These are phyloP conservation scores for Breviolum minutum DNA, from an alignment of 73 alveolate species.

Conservation along the genomic window DNA sequence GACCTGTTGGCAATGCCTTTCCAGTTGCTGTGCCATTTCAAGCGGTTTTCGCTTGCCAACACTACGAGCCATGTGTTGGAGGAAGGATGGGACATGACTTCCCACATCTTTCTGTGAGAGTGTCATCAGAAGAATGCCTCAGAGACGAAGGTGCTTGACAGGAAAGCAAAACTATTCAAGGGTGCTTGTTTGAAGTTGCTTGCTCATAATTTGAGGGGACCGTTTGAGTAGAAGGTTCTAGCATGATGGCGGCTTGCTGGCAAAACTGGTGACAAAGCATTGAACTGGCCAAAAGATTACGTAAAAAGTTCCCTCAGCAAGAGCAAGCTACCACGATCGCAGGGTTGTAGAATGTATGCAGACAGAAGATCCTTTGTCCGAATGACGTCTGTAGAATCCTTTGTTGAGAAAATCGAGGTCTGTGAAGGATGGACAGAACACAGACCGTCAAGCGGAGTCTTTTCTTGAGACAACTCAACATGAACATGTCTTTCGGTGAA, in stretches of 20 bases:
- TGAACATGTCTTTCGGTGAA: too few species aligned
- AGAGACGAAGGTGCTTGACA: neutral
- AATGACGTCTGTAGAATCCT: neutral
- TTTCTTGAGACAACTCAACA: too few species aligned
- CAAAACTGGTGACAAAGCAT: too few species aligned
- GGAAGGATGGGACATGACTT: conserved; percentile 12
- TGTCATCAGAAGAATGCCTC: conserved; percentile 1
- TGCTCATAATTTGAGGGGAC: too few species aligned
- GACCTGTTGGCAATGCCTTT: neutral
- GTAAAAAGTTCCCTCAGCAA: neutral
- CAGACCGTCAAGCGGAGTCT: too few species aligned
- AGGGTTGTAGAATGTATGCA: neutral
- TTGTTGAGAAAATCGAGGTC: neutral
- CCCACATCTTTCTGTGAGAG: conserved; percentile 61
- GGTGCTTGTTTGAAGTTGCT: too few species aligned
- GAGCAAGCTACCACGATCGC: neutral
- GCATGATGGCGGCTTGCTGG: too few species aligned
- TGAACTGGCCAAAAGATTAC: too few species aligned
- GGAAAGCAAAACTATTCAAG: too few species aligned
- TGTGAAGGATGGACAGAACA: too few species aligned
- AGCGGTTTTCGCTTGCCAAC: conserved; percentile 65
- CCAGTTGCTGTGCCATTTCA: conserved; percentile 33
- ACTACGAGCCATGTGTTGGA: conserved; percentile 46
- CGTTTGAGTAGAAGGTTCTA: too few species aligned
- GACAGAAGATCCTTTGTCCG: conserved; percentile 29